Percentiles rank a stretch among this genome's conserved stretches.
Evolutionary conservation across 352 stramenopile genomes (phyloP).

Genomic region (Phytophthora citricola): DNA sequence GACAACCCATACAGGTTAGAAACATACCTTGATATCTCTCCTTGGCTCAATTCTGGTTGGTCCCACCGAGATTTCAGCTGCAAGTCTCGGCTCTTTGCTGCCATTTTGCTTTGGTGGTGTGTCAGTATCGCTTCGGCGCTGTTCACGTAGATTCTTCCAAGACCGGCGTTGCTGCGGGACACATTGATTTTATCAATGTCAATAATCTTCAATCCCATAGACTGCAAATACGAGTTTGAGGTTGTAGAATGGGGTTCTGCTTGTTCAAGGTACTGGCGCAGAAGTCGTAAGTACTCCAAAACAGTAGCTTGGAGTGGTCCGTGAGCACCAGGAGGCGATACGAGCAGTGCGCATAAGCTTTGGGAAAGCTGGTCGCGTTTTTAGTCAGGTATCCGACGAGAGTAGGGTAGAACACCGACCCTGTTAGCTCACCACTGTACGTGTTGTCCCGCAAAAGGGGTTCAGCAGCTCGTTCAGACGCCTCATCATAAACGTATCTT

Average conservation of each 20-base stretch:
- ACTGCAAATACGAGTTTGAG: conserved; percentile 10
- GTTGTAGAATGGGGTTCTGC: conserved; percentile 6
- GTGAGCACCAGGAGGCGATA: not conserved
- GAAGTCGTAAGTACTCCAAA: conserved; percentile 6
- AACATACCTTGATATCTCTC: conserved; percentile 15
- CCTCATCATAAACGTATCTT: conserved; percentile 24
- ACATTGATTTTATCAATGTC: conserved; percentile 35
- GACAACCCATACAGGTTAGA: not conserved
- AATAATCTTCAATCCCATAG: conserved; percentile 22
- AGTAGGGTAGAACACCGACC: conserved; percentile 21
- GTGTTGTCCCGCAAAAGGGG: conserved; percentile 15
- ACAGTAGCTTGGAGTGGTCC: conserved; percentile 3
- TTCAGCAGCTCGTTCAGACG: conserved; percentile 20
- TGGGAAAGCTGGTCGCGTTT: conserved; percentile 20
- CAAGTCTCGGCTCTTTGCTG: conserved; percentile 8
- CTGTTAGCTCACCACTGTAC: conserved; percentile 14
- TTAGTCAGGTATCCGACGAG: conserved; percentile 20
- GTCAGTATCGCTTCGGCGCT: conserved; percentile 15
- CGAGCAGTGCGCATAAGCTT: conserved; percentile 14
- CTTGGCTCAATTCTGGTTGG: conserved; percentile 6
- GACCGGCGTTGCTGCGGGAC: conserved; percentile 12
- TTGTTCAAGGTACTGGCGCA: conserved; percentile 13
- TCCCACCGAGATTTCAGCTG: conserved; percentile 19
- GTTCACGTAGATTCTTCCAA: conserved; percentile 29
- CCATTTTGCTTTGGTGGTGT: conserved; percentile 26